These are phyloP conservation scores for Clitopilus hobsonii DNA, from an alignment of 768 basidiomycete genomes.

Conservation along the genomic window DNA sequence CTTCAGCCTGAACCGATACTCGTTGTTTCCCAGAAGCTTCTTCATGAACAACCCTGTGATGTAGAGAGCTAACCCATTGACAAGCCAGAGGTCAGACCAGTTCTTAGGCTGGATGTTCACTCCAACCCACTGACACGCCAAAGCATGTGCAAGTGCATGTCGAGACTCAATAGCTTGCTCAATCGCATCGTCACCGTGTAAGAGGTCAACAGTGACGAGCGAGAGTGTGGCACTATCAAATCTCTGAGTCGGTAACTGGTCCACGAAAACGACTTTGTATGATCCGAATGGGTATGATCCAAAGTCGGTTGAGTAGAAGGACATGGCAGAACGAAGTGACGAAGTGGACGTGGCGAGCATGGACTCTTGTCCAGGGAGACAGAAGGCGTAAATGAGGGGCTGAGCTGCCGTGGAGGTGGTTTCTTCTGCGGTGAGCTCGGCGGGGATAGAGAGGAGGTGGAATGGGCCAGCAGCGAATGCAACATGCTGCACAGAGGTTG, in stretches of 20 bases:
- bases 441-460: constrained; percentile 65
- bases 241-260: constrained; percentile 76
- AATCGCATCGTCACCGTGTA: constrained; percentile 85
- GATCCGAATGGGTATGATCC: constrained; percentile 96
- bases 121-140: constrained; percentile 96
- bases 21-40: constrained; percentile 91
- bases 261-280: constrained; percentile 92
- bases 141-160: constrained; percentile 78
- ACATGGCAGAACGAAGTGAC: constrained; percentile 86
- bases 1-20: constrained; percentile 91
- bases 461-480: constrained; percentile 96
- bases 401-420: constrained; percentile 53
- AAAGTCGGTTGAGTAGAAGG: constrained; percentile 85
- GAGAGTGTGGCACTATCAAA: constrained; percentile 85
- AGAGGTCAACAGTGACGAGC: constrained; percentile 71
- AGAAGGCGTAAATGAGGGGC: constrained; percentile 86
- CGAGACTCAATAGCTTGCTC: constrained; percentile 92
- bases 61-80: constrained; percentile 89
- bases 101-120: constrained; percentile 93
- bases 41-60: constrained; percentile 85
- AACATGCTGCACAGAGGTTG: constrained; percentile 94
- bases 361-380: constrained; percentile 82
- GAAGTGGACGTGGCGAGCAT: constrained; percentile 65
- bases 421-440: constrained; percentile 58
- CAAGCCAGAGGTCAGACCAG: constrained; percentile 95